A percentile compares a stretch with the other conserved stretches of the same genome.
Conservation (phyloP, 2,329 filamentous ascomycete genomes). For the Paraphoma chrysanthemicola region DNA sequence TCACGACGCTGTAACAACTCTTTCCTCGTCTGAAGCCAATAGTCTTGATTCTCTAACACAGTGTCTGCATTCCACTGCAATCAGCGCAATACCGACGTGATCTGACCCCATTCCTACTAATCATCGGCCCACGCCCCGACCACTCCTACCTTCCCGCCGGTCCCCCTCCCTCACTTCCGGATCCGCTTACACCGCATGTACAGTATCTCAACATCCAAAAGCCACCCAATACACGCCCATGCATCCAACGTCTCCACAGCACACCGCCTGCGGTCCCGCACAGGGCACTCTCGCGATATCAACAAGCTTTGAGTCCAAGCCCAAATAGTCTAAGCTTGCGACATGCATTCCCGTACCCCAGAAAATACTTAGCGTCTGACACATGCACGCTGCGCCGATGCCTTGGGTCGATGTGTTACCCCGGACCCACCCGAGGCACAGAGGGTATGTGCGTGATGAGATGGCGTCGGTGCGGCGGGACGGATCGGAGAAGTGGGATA, state of each 20-base stretch:
- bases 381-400: not conserved
- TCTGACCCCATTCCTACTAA: not conserved
- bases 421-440: constrained; percentile 19
- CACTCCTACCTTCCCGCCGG: not conserved
- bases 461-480: constrained; percentile 13
- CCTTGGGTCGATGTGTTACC: constrained; percentile 3
- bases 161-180: not conserved
- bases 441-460: not conserved
- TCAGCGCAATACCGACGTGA: not conserved
- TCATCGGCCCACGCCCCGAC: not conserved
- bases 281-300: not conserved
- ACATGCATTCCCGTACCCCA: not conserved
- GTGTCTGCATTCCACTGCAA: too few species aligned
- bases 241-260: not conserved
- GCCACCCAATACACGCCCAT: not conserved
- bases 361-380: not conserved
- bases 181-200: not conserved
- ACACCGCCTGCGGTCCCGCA: constrained; percentile 3
- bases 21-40: not conserved
- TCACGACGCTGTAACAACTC: not conserved
- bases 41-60: too few species aligned
- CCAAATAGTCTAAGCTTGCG: not conserved
- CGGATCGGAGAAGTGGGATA: constrained; percentile 7
- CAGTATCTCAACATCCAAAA: constrained; percentile 2
- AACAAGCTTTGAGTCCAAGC: not conserved